phyloP scores from a whole-genome alignment of 2,329 filamentous ascomycete genomes.

The Penicillium rolfsii region DNA sequence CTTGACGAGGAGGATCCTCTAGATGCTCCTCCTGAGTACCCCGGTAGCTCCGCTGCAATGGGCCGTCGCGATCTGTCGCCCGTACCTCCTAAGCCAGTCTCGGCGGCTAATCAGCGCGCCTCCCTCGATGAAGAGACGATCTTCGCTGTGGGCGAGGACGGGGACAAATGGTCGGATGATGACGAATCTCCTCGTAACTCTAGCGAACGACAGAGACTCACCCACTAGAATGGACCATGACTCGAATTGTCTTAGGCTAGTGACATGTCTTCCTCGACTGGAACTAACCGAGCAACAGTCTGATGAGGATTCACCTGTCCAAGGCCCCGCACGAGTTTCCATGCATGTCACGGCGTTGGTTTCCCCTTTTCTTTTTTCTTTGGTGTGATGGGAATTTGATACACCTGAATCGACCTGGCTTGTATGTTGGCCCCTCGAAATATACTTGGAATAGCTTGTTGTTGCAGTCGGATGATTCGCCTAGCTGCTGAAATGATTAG shows the following conservation, averaged over 20 bases:
- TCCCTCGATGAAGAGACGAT: conserved; percentile 89
- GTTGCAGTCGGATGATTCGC: conserved; percentile 3
- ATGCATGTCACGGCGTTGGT: conserved; percentile 34
- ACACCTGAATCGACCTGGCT: conserved; percentile 15
- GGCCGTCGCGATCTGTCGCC: conserved; percentile 44
- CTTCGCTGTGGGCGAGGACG: conserved; percentile 85
- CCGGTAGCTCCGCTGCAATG: conserved; percentile 36
- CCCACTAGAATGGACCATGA: conserved; percentile 42
- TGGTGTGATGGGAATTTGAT: conserved; percentile 16
- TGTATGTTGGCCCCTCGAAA: conserved; percentile 9
- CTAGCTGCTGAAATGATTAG: conserved; percentile 3
- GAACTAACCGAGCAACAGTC: neutral
- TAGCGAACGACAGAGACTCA: conserved; percentile 56
- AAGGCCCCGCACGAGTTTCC: conserved; percentile 15
- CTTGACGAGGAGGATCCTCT: conserved; percentile 65
- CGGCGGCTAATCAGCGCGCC: conserved; percentile 57
- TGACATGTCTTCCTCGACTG: conserved; percentile 1
- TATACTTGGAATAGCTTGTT: conserved; percentile 18
- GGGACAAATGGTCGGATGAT: conserved; percentile 77
- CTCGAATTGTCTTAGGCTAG: neutral
- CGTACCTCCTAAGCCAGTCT: conserved; percentile 55
- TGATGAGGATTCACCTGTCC: neutral
- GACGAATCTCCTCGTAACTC: conserved; percentile 59
- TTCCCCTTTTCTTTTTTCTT: conserved; percentile 16
- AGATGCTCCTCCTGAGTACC: conserved; percentile 40